phyloP scores from a whole-genome alignment of 2,329 filamentous ascomycete species.

The Penicillium sp. region DNA sequence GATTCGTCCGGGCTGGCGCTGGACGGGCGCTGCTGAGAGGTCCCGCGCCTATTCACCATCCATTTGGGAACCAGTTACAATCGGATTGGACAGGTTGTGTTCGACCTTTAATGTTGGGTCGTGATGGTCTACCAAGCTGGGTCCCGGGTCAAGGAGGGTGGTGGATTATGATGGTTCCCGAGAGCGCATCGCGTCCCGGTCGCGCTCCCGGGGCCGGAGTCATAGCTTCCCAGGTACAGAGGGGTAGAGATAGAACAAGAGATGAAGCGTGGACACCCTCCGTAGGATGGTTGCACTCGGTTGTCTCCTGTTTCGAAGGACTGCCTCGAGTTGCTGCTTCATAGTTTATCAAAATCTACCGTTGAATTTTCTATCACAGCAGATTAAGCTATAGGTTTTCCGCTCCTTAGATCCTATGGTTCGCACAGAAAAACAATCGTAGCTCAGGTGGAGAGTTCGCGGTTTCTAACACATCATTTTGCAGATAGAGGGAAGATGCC shows the following conservation, averaged over 20 bases:
- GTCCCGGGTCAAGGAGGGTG: background rate
- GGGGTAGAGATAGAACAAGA: no score
- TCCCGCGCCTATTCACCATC: slow-evolving; percentile 38
- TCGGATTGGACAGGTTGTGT: slow-evolving; percentile 38
- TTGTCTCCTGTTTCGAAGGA: no score
- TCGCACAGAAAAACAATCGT: no score
- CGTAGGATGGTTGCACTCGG: no score
- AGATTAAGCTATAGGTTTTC: no score
- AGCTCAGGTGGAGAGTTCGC: no score
- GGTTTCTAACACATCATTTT: no score
- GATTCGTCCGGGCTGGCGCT: slow-evolving; percentile 23
- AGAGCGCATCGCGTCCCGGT: background rate
- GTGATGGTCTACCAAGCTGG: background rate
- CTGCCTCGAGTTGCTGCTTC: no score
- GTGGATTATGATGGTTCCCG: background rate
- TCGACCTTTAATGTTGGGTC: background rate
- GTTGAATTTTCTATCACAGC: background rate
- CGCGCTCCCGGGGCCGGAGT: background rate
- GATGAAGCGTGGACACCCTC: no score
- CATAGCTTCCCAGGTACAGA: background rate
- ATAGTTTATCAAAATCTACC: no score
- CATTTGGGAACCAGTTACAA: slow-evolving; percentile 32
- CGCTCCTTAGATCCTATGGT: no score
- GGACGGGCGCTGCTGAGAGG: slow-evolving; percentile 41
- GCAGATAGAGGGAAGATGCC: no score